phyloP scores from a whole-genome alignment of 768 basidiomycete species.

The Lentinula sp. region DNA sequence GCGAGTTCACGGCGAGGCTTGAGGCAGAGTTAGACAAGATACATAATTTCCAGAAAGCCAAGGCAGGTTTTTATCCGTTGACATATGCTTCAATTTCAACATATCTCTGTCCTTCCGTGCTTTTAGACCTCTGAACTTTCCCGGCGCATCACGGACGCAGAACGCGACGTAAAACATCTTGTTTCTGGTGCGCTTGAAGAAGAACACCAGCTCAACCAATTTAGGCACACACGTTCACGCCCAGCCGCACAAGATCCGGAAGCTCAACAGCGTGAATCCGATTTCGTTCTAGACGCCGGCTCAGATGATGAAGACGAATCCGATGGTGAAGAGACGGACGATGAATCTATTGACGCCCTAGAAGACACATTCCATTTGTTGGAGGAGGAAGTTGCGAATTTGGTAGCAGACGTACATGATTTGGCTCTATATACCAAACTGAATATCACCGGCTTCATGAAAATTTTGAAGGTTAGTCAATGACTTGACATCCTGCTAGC shows the following conservation, averaged over 20 bases:
- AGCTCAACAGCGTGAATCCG: slow-evolving; percentile 40
- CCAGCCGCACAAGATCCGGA: slow-evolving; percentile 39
- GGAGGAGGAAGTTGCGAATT: slow-evolving; percentile 90
- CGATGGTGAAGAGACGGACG: slow-evolving; percentile 41
- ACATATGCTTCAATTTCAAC: neutral
- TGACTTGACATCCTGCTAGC: neutral
- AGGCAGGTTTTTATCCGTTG: slow-evolving; percentile 38
- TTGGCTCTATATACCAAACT: slow-evolving; percentile 91
- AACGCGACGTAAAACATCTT: slow-evolving; percentile 72
- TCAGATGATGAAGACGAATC: slow-evolving; percentile 60
- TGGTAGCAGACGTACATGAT: slow-evolving; percentile 92
- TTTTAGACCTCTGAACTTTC: slow-evolving; percentile 75
- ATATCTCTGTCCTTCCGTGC: neutral
- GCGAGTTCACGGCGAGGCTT: slow-evolving; percentile 72
- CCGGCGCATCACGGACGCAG: slow-evolving; percentile 74
- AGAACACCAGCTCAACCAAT: slow-evolving; percentile 25
- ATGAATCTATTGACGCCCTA: slow-evolving; percentile 59
- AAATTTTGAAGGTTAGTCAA: slow-evolving; percentile 79
- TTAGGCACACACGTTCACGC: slow-evolving; percentile 1
- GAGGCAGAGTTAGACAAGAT: slow-evolving; percentile 90
- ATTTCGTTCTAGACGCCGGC: slow-evolving; percentile 54
- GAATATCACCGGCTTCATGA: slow-evolving; percentile 98
- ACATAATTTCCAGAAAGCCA: slow-evolving; percentile 86
- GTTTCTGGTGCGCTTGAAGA: slow-evolving; percentile 38
- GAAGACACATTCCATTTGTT: slow-evolving; percentile 83